A percentile compares a stretch with the other conserved stretches of the same genome.
Evolutionary conservation across 2,329 filamentous ascomycete genomes (phyloP).

Genomic region (Hymenoscyphus fructigenus): DNA sequence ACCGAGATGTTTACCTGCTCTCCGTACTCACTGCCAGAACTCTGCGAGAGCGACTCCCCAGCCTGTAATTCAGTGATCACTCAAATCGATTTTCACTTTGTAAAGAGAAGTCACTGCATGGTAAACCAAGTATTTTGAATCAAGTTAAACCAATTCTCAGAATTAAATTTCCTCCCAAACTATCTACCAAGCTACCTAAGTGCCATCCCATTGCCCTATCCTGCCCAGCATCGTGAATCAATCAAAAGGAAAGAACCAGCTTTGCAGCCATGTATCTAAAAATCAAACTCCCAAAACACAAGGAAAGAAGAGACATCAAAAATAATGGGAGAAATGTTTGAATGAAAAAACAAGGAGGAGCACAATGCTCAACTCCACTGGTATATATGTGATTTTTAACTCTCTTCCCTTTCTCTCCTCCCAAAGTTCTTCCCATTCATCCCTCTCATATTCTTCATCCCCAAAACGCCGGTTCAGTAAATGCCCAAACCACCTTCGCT

Average conservation of each 20-base stretch:
- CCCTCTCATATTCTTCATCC: background rate
- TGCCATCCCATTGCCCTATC: background rate
- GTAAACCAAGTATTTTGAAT: too few species aligned
- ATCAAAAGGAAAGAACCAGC: background rate
- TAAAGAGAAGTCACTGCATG: too few species aligned
- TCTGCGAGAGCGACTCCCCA: too few species aligned
- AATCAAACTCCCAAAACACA: background rate
- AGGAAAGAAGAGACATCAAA: background rate
- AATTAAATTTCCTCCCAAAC: background rate
- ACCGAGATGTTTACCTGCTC: background rate
- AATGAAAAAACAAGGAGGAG: constrained; percentile 7
- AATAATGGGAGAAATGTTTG: background rate
- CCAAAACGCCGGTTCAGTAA: background rate
- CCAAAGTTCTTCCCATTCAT: background rate
- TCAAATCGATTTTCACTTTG: too few species aligned
- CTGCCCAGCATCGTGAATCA: background rate
- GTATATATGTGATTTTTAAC: background rate
- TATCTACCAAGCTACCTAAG: background rate
- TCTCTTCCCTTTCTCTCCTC: background rate
- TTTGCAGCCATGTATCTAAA: background rate
- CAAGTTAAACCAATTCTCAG: background rate
- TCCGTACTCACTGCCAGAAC: too few species aligned
- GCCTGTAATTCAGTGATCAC: too few species aligned
- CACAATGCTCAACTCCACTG: constrained; percentile 9
- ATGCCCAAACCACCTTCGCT: background rate